Evolutionary conservation across 164 flowering plant genomes (phyloP).

Genomic region (Sedum album): DNA sequence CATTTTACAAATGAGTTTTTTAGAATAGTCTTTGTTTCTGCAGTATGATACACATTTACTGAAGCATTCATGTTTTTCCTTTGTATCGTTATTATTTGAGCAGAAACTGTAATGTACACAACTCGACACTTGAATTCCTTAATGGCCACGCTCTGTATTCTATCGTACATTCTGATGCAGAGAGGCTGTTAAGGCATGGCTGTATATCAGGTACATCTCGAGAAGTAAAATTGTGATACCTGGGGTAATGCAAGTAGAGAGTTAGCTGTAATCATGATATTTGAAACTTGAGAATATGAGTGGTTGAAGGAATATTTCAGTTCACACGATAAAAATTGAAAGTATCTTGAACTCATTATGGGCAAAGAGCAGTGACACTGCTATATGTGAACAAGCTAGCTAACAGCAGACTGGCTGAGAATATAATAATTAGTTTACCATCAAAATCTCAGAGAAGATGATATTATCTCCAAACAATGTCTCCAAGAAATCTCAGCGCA

Average conservation of each 20-base stretch:
- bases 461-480: conserved; percentile 11
- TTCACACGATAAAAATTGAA: background rate
- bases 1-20: too few relatives aligned
- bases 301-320: background rate
- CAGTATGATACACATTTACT: too few relatives aligned
- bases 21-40: too few relatives aligned
- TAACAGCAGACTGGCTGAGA: background rate
- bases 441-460: background rate
- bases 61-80: background rate
- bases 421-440: background rate
- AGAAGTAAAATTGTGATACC: background rate
- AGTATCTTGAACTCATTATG: background rate
- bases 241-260: too few relatives aligned
- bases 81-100: background rate
- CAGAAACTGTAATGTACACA: background rate
- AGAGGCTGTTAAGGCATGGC: background rate
- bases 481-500: conserved; percentile 9
- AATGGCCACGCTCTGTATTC: background rate
- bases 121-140: background rate
- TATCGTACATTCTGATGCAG: background rate
- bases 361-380: background rate
- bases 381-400: background rate
- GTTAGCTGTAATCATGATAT: background rate
- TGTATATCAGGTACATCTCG: background rate
- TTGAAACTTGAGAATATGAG: background rate